Evolutionary conservation across 306 rosid species (phyloP).

Genomic region (Rosa chinensis): DNA sequence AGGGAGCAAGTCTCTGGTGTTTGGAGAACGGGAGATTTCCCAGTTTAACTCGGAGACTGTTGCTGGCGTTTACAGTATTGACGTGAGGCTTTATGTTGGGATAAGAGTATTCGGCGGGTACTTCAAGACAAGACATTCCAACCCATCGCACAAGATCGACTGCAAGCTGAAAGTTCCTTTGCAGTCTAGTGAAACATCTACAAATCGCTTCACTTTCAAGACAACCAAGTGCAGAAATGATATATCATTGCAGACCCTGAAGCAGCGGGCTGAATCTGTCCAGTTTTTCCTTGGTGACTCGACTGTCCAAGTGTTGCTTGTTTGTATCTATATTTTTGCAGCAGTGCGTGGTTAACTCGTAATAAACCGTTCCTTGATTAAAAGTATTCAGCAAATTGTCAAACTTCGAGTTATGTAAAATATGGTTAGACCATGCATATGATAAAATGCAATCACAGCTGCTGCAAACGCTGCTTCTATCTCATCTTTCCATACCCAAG

Average conservation of each 20-base stretch:
- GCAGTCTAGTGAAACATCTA: neutral
- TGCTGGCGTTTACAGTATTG: conserved; percentile 12
- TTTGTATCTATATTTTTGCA: neutral
- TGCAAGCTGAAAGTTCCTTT: conserved; percentile 14
- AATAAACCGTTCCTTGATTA: neutral
- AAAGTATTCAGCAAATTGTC: neutral
- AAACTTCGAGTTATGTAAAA: neutral
- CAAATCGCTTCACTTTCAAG: neutral
- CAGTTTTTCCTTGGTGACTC: neutral
- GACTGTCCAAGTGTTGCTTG: neutral
- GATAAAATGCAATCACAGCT: neutral
- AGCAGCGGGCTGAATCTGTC: neutral
- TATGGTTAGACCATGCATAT: neutral
- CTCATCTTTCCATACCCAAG: neutral
- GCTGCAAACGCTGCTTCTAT: neutral
- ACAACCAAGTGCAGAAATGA: conserved; percentile 2
- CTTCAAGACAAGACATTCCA: neutral
- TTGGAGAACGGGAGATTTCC: neutral
- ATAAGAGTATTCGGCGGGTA: neutral
- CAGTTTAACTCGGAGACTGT: conserved; percentile 10
- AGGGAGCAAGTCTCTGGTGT: neutral
- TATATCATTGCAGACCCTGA: neutral
- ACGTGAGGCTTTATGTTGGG: neutral
- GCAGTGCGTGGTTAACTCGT: neutral
- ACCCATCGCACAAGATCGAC: neutral